Base-by-base conservation (phyloP, 495 filamentous ascomycete species). In the Bathelium albidoporum region DNA sequence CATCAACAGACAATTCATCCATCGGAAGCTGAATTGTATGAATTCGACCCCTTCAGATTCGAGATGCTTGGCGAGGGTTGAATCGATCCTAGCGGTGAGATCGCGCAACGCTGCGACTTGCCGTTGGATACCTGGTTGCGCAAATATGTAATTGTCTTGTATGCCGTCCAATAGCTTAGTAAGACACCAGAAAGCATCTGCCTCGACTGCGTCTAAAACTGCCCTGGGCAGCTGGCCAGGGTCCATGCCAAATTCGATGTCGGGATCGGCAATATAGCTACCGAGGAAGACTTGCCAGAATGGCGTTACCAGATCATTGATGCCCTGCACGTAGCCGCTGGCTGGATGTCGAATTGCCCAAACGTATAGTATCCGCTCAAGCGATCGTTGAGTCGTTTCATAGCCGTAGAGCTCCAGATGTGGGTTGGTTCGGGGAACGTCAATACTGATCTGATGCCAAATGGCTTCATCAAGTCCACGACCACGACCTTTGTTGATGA, bases 1-100 rank as follows among this genome's bases (percentile, higher is more conserved):
- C 94, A 98, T 98, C 67, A 98, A 79, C 64, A 98, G 81, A 71
- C 94, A 98, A 70, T 98, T 98, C 94, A 98, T 97, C 94, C 94
- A 98, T 64, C 94, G 83, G 73, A 98, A 98, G 73, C 90, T 95
- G 72, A 98, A 98, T 72, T 98, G 94, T 74, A 98, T 97, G 69
- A 98, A 98, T 73, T 98, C 95, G 31, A 98, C 91, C 12, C 89
- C 87, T 72, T 97, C 90, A 26, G 81, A 81, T 69, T 95, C 89
- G 20, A 98, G 79, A 71, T 98, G 94, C 64, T 88, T 91, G 14
- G 91, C 89, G 63, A 98, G 81, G 1, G 82, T 79, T 32, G 82
- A 82, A 69, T 98, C 94, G 64, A 98, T 98, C 65, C 94, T 82
- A 64, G 86, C 88, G 10, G 90, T 95, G 31, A 98, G 79, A 74